Evolutionary conservation across 305 asterid genomes (phyloP), one percentile per base, ranked within the genome.

Genomic region (Rubia tinctorum): DNA sequence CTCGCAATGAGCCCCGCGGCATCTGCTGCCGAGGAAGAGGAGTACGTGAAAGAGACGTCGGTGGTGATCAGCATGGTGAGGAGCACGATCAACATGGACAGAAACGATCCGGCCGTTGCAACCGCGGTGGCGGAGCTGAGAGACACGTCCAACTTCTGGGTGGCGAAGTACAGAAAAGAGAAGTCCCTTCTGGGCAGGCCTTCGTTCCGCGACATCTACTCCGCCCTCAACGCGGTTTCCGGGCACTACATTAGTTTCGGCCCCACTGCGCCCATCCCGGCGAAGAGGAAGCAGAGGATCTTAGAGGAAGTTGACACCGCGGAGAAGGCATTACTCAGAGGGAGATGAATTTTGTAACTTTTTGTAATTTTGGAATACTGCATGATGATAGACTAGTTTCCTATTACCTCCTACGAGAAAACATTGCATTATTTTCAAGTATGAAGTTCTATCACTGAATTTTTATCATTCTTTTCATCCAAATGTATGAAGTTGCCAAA

Each of bases 161-260:
- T 94, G 80, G 99, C 99, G 0, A 94, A 94, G 86, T 94, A 89
- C 76, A 79, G 99, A 80, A 83, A 84, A 69, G 99, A 94, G 90
- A 94, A 94, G 72, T 69, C 84, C 6, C 85, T 94, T 0, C 71
- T 94, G 66, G 97, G 92, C 6, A 84, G 96, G 79, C 64, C 91
- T 18, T 94, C 97, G 0, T 90, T 94, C 83, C 85, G 99, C 10
- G 99, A 94, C 64, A 84, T 94, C 64, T 90, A 94, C 72, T 90
- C 99, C 69, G 99, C 99, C 39, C 90, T 91, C 0, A 90, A 94
- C 39, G 99, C 99, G 9, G 97, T 94, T 64, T 90, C 97, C 62
- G 99, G 99, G 76, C 99, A 94, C 71, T 90, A 91, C 71, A 82
- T 91, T 65, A 94, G 97, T 75, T 94, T 94, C 53, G 99, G 97